phyloP scores from a whole-genome alignment of 139 green algal genomes.

The Chlamydomonas applanata region DNA sequence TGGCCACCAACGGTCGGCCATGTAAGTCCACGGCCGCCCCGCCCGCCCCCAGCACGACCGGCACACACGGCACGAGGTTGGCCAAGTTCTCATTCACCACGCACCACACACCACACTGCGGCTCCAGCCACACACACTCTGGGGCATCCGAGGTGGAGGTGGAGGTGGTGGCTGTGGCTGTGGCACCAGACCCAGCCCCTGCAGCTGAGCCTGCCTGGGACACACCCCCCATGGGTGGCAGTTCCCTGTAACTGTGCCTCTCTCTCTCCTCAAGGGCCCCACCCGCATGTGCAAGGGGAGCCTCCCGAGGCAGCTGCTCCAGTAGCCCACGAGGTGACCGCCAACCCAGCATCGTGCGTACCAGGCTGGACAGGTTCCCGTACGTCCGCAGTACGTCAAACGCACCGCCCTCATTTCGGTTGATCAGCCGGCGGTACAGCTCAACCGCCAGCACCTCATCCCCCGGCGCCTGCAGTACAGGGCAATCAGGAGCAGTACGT shows the following conservation, averaged over 20 bases:
- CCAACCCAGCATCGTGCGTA: slow-evolving; percentile 20
- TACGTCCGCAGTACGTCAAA: slow-evolving; percentile 28
- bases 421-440: slow-evolving; percentile 12
- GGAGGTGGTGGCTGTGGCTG: too few species aligned
- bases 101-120: slow-evolving; percentile 10
- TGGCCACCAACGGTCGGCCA: not conserved
- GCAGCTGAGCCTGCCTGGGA: too few species aligned
- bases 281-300: too few species aligned
- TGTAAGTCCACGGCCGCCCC: slow-evolving; percentile 11
- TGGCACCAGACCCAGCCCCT: too few species aligned
- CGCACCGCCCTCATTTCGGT: slow-evolving; percentile 16
- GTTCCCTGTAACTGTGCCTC: too few species aligned
- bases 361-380: slow-evolving; percentile 15
- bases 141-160: not conserved
- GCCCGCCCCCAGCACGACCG: slow-evolving; percentile 21
- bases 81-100: slow-evolving; percentile 29
- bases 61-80: slow-evolving; percentile 24
- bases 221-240: too few species aligned
- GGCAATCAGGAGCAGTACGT: too few species aligned
- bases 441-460: slow-evolving; percentile 4
- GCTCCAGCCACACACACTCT: slow-evolving; percentile 4
- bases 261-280: too few species aligned
- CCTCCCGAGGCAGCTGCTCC: too few species aligned
- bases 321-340: not conserved
- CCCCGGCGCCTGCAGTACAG: not conserved